These are phyloP conservation scores for Cercophora scortea DNA, from an alignment of 495 filamentous ascomycete genomes.

Conservation along the genomic window DNA sequence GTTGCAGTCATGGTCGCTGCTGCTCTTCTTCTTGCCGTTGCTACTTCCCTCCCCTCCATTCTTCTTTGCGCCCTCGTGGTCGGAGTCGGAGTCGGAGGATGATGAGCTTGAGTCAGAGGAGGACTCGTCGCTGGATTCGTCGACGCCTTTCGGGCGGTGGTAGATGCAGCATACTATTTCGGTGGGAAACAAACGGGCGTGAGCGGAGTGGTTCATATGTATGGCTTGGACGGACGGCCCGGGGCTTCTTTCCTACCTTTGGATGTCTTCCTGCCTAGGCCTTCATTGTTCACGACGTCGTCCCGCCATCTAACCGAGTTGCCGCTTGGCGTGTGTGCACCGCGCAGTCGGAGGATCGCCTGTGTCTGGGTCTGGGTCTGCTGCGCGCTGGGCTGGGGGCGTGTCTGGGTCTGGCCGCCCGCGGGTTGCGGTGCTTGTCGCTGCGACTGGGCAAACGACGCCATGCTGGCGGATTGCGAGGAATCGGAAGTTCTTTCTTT, in stretches of 20 bases:
- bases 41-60: slow-evolving; percentile 13
- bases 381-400: not conserved
- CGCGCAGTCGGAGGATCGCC: slow-evolving; percentile 39
- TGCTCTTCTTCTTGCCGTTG: slow-evolving; percentile 18
- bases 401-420: slow-evolving; percentile 11
- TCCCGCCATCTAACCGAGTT: slow-evolving; percentile 81
- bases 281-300: slow-evolving; percentile 94
- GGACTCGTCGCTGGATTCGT: slow-evolving; percentile 76
- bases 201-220: not conserved
- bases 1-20: slow-evolving; percentile 31
- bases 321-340: slow-evolving; percentile 25
- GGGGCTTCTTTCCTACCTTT: slow-evolving; percentile 72
- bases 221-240: not conserved
- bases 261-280: slow-evolving; percentile 82
- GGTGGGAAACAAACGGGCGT: not conserved
- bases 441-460: slow-evolving; percentile 11
- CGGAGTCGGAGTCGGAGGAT: slow-evolving; percentile 35
- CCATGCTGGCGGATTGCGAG: slow-evolving; percentile 7
- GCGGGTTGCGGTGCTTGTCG: slow-evolving; percentile 8
- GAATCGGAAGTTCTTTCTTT: not conserved
- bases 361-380: slow-evolving; percentile 20
- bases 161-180: slow-evolving; percentile 93
- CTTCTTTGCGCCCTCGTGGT: slow-evolving; percentile 20
- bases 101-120: slow-evolving; percentile 45
- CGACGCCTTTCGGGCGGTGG: slow-evolving; percentile 72